Conservation (phyloP, 306 rosid genomes). For the Fagus sylvatica region DNA sequence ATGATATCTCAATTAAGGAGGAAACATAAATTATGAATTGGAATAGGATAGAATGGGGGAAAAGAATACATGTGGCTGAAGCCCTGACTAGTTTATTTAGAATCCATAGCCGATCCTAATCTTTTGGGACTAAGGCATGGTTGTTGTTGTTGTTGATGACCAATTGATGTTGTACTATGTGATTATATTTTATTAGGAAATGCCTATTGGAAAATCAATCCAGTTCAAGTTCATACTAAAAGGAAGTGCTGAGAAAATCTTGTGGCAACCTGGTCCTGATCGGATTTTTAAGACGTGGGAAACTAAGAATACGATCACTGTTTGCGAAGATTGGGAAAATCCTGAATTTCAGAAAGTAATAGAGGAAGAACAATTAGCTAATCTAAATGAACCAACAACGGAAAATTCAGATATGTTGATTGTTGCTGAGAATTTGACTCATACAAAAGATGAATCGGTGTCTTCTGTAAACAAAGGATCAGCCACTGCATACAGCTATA, state of each 20-base stretch:
- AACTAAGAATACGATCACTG: conserved; percentile 48
- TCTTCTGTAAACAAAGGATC: neutral
- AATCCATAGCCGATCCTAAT: no score
- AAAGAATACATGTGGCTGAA: no score
- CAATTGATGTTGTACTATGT: conserved; percentile 1
- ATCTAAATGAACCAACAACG: conserved; percentile 22
- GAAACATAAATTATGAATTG: no score
- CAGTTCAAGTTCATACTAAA: conserved; percentile 75
- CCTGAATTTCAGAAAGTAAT: conserved; percentile 57
- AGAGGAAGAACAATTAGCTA: conserved; percentile 51
- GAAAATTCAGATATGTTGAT: conserved; percentile 22
- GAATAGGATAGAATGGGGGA: no score
- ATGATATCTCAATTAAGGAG: no score
- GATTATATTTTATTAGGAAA: conserved; percentile 43
- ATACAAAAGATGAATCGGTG: conserved; percentile 27
- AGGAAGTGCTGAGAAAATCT: conserved; percentile 39
- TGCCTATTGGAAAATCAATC: conserved; percentile 60
- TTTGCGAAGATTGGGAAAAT: conserved; percentile 79
- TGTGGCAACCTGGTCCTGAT: conserved; percentile 88
- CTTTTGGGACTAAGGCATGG: neutral
- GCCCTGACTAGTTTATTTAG: no score
- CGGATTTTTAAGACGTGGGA: conserved; percentile 68
- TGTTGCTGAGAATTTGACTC: conserved; percentile 31
- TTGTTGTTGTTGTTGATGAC: neutral
- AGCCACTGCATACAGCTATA: no score